These are phyloP conservation scores for Globisporangium perplexum DNA, from an alignment of 352 stramenopile species.

Conservation along the genomic window DNA sequence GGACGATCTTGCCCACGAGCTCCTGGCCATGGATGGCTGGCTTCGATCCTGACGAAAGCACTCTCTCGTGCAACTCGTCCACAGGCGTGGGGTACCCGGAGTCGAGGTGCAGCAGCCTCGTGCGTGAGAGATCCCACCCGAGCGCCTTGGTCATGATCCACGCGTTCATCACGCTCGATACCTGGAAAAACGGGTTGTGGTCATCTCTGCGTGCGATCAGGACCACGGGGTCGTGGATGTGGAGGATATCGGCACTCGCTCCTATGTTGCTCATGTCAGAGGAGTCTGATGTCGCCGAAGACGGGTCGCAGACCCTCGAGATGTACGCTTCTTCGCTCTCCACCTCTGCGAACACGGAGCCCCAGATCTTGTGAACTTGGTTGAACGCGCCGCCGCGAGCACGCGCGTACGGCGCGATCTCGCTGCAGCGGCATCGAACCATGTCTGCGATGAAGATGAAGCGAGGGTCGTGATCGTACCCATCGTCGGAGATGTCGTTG, in stretches of 20 bases:
- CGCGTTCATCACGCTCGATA: constrained; percentile 17
- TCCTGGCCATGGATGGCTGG: constrained; percentile 22
- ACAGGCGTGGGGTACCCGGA: constrained; percentile 31
- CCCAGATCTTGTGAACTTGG: constrained; percentile 4
- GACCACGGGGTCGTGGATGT: constrained; percentile 10
- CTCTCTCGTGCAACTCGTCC: constrained; percentile 34
- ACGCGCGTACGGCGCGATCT: constrained; percentile 6
- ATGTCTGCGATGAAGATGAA: constrained; percentile 17
- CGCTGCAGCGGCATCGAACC: constrained; percentile 12
- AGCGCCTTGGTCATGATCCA: constrained; percentile 19
- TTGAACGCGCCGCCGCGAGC: background rate
- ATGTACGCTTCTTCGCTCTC: background rate
- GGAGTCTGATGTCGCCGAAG: background rate
- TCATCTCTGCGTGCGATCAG: constrained; percentile 22
- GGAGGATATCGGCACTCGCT: background rate
- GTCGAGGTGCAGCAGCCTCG: constrained; percentile 41
- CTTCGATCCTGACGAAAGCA: constrained; percentile 21
- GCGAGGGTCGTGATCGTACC: constrained; percentile 31
- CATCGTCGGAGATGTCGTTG: constrained; percentile 18
- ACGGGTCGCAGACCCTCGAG: constrained; percentile 1
- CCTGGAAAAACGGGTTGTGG: constrained; percentile 26
- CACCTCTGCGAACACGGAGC: background rate
- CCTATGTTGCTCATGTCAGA: background rate
- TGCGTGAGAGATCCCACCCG: constrained; percentile 24
- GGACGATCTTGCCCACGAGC: constrained; percentile 23